phyloP scores from a whole-genome alignment of 192 early-diverging fungal genomes.

The Coemansia sp. region DNA sequence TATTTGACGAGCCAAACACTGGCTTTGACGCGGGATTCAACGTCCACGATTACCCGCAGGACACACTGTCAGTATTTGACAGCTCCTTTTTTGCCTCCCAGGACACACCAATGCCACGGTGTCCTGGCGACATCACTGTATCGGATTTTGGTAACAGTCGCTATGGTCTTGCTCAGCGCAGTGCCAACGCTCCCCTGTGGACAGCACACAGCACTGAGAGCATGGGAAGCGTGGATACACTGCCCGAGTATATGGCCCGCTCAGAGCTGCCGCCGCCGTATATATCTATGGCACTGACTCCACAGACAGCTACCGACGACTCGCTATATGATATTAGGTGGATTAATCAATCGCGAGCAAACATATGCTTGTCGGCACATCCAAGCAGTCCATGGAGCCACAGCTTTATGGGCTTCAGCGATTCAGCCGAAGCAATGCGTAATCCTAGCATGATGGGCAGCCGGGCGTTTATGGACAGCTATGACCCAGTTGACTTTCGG shows the following conservation, averaged over 20 bases:
- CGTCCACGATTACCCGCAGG: conserved; percentile 21
- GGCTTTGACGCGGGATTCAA: conserved; percentile 4
- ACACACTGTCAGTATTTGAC: conserved; percentile 29
- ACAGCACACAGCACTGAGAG: conserved; percentile 12
- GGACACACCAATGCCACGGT: conserved; percentile 23
- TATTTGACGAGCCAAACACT: conserved; percentile 28
- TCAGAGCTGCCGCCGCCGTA: conserved; percentile 45
- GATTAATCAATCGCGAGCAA: conserved; percentile 16
- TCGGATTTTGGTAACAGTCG: conserved; percentile 43
- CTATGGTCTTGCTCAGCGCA: conserved; percentile 14
- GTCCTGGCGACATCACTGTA: conserved; percentile 37
- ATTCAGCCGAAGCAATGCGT: not conserved
- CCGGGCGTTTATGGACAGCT: conserved; percentile 11
- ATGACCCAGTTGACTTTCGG: conserved; percentile 14
- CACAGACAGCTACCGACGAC: conserved; percentile 1
- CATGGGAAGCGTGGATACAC: conserved; percentile 34
- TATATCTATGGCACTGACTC: conserved; percentile 1
- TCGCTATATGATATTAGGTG: conserved; percentile 7
- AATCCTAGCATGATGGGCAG: not conserved
- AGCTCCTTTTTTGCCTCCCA: conserved; percentile 48
- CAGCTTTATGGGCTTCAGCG: conserved; percentile 2
- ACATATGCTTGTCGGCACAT: conserved; percentile 13
- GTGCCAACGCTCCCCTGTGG: conserved; percentile 8
- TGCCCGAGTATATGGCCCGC: conserved; percentile 38
- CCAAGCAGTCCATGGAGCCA: not conserved